phyloP scores from a whole-genome alignment of 805 yeast species.

The Candida sakaeoensis region DNA sequence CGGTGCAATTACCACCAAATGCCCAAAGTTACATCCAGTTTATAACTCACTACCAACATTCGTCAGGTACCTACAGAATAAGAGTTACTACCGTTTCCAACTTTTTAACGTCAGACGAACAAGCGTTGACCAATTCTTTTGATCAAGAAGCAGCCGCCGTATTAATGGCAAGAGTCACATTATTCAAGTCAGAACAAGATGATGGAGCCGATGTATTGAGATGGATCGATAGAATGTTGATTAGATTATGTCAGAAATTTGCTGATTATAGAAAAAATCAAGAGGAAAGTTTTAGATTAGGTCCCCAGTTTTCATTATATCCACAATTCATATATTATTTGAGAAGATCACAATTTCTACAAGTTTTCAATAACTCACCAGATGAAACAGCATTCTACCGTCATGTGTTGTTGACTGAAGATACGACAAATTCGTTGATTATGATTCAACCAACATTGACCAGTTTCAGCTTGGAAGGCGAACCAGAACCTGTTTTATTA shows the following conservation, averaged over 20 bases:
- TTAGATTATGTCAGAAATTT: slow-evolving; percentile 85
- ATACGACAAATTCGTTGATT: slow-evolving; percentile 84
- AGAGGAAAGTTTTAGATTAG: slow-evolving; percentile 73
- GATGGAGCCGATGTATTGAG: slow-evolving; percentile 90
- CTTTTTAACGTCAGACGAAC: slow-evolving; percentile 49
- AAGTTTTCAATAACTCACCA: slow-evolving; percentile 96
- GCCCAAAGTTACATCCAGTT: slow-evolving; percentile 59
- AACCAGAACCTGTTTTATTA: slow-evolving; percentile 86
- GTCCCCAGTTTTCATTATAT: slow-evolving; percentile 78
- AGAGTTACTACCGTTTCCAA: slow-evolving; percentile 84
- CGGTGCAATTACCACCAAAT: slow-evolving; percentile 29
- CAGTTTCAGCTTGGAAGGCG: slow-evolving; percentile 69
- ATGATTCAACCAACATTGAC: slow-evolving; percentile 98
- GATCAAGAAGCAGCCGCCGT: slow-evolving; percentile 99
- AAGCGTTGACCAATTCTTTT: slow-evolving; percentile 58
- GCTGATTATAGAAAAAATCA: slow-evolving; percentile 92
- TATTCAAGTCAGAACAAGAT: slow-evolving; percentile 71
- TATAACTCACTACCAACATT: slow-evolving; percentile 89
- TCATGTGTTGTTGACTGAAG: slow-evolving; percentile 87
- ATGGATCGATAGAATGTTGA: slow-evolving; percentile 92
- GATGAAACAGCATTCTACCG: slow-evolving; percentile 98
- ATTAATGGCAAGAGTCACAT: slow-evolving; percentile 83
- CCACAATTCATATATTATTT: slow-evolving; percentile 96
- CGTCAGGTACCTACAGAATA: slow-evolving; percentile 85
- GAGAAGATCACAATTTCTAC: slow-evolving; percentile 93